phyloP scores from a whole-genome alignment of 2,329 filamentous ascomycete species.

The Cercospora beticola region DNA sequence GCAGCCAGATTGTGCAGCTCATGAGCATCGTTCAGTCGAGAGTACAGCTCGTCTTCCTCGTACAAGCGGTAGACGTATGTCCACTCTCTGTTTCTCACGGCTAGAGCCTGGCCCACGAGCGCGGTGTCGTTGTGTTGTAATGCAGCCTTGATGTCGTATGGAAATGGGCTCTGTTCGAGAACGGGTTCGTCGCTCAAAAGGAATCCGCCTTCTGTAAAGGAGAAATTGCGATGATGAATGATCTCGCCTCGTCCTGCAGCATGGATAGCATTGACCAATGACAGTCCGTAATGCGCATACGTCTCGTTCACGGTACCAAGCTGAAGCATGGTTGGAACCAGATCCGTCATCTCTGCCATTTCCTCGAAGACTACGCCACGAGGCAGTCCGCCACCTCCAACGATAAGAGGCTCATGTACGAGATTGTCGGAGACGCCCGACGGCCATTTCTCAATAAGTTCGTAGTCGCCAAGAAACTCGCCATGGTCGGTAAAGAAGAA shows the following conservation, averaged over 20 bases:
- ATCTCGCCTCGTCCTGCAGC: background rate
- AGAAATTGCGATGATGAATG: background rate
- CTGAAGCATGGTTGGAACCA: background rate
- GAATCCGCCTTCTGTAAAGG: background rate
- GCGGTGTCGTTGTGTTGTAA: background rate
- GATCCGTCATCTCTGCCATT: background rate
- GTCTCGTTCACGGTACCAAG: background rate
- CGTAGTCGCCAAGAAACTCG: background rate
- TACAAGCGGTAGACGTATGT: background rate
- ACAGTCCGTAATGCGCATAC: background rate
- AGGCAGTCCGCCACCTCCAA: background rate
- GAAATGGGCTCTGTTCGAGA: background rate
- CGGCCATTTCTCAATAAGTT: background rate
- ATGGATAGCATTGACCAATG: background rate
- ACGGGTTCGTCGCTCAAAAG: background rate
- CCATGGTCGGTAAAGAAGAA: background rate
- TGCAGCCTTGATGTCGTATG: background rate
- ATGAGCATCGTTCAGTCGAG: background rate
- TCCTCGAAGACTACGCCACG: background rate
- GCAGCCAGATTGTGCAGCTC: background rate
- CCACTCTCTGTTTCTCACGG: background rate
- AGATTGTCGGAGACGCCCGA: background rate
- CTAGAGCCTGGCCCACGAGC: background rate
- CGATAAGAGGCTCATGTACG: background rate
- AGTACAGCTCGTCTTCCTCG: background rate